phyloP scores from a whole-genome alignment of 345 rosid genomes.

The Alliaria petiolata region DNA sequence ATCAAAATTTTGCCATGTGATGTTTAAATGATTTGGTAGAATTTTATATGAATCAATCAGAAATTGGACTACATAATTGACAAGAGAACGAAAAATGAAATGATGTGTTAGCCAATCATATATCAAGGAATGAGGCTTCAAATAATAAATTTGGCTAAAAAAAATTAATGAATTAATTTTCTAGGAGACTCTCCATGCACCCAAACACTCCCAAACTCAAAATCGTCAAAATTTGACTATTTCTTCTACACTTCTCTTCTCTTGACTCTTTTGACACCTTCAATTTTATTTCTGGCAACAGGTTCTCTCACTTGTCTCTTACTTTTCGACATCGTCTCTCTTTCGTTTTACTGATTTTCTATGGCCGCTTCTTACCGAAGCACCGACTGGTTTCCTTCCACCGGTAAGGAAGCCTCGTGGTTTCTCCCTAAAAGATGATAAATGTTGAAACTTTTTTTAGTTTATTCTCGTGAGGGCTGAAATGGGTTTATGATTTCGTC shows the following conservation, averaged over 20 bases:
- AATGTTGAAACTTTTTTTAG: neutral
- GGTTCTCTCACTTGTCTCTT: slow-evolving; percentile 4
- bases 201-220: slow-evolving; percentile 16
- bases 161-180: too few relatives aligned
- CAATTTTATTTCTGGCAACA: too few relatives aligned
- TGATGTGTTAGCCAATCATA: too few relatives aligned
- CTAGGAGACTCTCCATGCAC: neutral
- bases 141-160: too few relatives aligned
- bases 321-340: neutral
- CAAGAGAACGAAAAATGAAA: too few relatives aligned
- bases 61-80: too few relatives aligned
- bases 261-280: too few relatives aligned
- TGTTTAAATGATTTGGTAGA: too few relatives aligned
- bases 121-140: too few relatives aligned
- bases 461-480: neutral
- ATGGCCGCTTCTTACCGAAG: slow-evolving; percentile 27
- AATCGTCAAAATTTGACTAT: neutral
- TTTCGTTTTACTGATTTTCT: slow-evolving; percentile 2
- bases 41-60: too few relatives aligned
- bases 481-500: neutral
- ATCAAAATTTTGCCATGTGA: too few relatives aligned
- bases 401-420: slow-evolving; percentile 8
- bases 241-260: neutral
- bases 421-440: neutral
- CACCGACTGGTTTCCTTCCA: slow-evolving; percentile 12